phyloP scores from a whole-genome alignment of 2,329 filamentous ascomycete species.

The Monosporascus sp. region DNA sequence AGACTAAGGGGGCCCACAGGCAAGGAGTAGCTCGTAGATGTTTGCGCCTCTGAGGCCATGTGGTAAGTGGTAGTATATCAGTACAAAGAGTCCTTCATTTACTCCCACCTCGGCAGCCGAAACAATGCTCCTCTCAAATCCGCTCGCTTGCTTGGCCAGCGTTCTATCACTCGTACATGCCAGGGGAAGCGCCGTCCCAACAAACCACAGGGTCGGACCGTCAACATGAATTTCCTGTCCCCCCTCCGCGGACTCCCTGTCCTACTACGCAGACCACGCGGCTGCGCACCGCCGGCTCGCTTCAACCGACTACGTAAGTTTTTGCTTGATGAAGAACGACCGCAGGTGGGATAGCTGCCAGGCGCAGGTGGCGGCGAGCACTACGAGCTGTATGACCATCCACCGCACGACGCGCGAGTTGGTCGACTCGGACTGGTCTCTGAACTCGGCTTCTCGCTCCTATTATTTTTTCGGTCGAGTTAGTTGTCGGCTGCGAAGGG shows the following conservation, averaged over 20 bases:
- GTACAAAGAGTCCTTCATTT: neutral
- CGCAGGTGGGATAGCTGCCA: slow-evolving; percentile 96
- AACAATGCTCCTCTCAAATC: too few relatives aligned
- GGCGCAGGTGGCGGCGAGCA: slow-evolving; percentile 82
- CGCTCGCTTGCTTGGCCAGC: too few relatives aligned
- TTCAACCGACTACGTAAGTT: slow-evolving; percentile 67
- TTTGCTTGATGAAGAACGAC: slow-evolving; percentile 99
- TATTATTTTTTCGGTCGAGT: slow-evolving; percentile 30
- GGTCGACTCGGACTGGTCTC: slow-evolving; percentile 92
- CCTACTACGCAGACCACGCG: too few relatives aligned
- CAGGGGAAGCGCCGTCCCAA: too few relatives aligned
- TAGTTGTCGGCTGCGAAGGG: slow-evolving; percentile 4
- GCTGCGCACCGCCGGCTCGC: too few relatives aligned
- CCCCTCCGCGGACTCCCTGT: neutral
- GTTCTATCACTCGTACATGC: too few relatives aligned
- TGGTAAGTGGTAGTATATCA: neutral
- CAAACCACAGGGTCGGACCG: too few relatives aligned
- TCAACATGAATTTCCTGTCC: neutral
- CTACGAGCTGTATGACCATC: slow-evolving; percentile 83
- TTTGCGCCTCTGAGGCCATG: neutral
- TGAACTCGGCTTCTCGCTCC: slow-evolving; percentile 97
- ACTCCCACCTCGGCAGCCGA: too few relatives aligned
- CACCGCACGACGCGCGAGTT: slow-evolving; percentile 90
- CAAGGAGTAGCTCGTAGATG: too few relatives aligned
- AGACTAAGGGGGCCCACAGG: too few relatives aligned